These are phyloP conservation scores for Bipolaris oryzae DNA, from an alignment of 2,329 filamentous ascomycete genomes.

Conservation along the genomic window DNA sequence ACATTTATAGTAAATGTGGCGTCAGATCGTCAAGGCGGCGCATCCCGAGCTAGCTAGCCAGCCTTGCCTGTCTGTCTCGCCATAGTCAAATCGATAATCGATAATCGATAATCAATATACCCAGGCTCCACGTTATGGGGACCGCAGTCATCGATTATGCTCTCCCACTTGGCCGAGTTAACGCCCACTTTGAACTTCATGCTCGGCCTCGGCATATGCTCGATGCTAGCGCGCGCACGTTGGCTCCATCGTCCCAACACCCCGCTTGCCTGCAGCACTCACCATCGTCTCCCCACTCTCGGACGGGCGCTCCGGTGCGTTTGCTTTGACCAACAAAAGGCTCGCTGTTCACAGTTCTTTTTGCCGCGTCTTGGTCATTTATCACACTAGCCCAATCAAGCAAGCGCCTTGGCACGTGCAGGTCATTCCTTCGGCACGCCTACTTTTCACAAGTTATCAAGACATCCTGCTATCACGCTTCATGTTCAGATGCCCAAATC, in stretches of 20 bases:
- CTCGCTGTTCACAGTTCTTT: too few species aligned
- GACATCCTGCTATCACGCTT: not conserved
- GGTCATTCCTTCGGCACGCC: not conserved
- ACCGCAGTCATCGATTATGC: too few species aligned
- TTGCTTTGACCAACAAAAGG: too few species aligned
- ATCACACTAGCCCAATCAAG: not conserved
- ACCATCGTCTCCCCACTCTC: too few species aligned
- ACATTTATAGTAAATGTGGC: not conserved
- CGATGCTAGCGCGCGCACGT: too few species aligned
- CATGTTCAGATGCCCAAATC: too few species aligned
- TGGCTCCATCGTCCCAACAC: too few species aligned
- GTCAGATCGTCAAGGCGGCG: not conserved
- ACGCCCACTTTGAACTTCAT: too few species aligned
- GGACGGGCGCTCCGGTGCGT: too few species aligned
- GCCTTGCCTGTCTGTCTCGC: not conserved
- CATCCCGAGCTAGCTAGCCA: not conserved
- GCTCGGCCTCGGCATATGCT: too few species aligned
- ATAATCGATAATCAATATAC: not conserved
- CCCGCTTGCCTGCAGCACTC: too few species aligned
- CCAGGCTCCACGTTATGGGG: not conserved
- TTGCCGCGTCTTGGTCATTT: not conserved
- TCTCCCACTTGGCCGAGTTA: too few species aligned
- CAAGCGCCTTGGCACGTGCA: not conserved
- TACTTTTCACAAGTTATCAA: not conserved
- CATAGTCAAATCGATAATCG: not conserved